Evolutionary conservation across 805 yeast species (phyloP).

Genomic region (Candida sakaeoensis): DNA sequence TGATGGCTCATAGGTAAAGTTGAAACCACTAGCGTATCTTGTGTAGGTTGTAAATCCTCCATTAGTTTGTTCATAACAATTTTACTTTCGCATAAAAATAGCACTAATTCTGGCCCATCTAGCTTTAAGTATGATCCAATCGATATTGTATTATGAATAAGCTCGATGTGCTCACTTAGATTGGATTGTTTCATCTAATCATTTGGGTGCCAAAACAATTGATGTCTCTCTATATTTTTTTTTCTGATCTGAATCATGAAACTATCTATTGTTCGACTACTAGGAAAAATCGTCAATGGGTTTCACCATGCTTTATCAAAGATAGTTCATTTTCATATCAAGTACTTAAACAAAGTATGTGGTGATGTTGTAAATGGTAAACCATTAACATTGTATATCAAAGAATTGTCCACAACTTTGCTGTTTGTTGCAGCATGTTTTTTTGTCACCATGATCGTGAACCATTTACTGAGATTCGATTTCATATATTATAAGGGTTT

Average conservation of each 20-base stretch:
- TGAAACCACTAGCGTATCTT: not conserved
- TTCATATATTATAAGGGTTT: slow-evolving; percentile 8
- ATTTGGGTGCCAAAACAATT: not conserved
- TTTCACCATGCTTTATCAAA: not conserved
- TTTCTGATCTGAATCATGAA: not conserved
- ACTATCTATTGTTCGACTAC: not conserved
- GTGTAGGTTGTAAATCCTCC: not conserved
- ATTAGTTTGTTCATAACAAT: not conserved
- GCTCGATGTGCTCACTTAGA: not conserved
- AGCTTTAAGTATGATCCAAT: not conserved
- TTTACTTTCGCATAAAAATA: slow-evolving; percentile 4
- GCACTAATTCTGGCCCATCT: not conserved
- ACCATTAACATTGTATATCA: not conserved
- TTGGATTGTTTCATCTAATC: slow-evolving; percentile 3
- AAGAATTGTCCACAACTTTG: slow-evolving; percentile 4
- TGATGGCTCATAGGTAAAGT: not conserved
- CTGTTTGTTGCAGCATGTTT: slow-evolving; percentile 4
- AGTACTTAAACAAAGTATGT: not conserved
- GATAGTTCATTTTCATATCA: not conserved
- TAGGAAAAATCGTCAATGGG: not conserved
- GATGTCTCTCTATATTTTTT: no score
- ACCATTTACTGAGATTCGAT: slow-evolving; percentile 8
- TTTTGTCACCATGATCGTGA: slow-evolving; percentile 1
- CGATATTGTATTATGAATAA: not conserved
- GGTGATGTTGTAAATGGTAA: slow-evolving; percentile 7